phyloP scores from a whole-genome alignment of 2,329 filamentous ascomycete genomes.

The Pyricularia sp. region DNA sequence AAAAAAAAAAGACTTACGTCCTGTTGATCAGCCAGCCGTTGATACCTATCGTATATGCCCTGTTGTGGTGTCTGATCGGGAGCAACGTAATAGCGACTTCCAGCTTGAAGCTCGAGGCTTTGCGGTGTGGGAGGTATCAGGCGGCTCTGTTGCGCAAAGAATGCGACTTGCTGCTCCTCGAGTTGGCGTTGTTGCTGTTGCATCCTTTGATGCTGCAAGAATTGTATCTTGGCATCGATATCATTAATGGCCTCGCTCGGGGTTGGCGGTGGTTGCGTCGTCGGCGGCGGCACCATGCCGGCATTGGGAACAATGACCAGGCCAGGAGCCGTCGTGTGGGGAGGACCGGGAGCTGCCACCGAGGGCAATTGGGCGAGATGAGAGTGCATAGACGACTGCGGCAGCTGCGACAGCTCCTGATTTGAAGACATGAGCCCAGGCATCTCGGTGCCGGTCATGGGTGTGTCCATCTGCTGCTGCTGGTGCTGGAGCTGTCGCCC shows the following conservation, averaged over 20 bases:
- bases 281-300: conserved; percentile 34
- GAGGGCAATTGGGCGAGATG: background rate
- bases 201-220: conserved; percentile 49
- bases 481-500: conserved; percentile 11
- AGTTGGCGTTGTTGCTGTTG: conserved; percentile 47
- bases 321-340: conserved; percentile 9
- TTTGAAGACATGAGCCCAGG: conserved; percentile 19
- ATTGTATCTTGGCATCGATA: conserved; percentile 54
- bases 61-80: conserved; percentile 37
- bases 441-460: conserved; percentile 33
- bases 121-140: conserved; percentile 69
- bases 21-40: conserved; percentile 55
- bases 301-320: conserved; percentile 9
- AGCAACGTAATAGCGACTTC: conserved; percentile 45
- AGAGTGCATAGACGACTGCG: background rate
- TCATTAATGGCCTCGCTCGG: conserved; percentile 41
- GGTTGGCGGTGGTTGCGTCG: conserved; percentile 22
- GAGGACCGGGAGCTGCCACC: background rate
- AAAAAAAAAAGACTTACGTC: conserved; percentile 33
- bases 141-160: conserved; percentile 37
- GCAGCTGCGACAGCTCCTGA: background rate
- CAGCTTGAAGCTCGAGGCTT: conserved; percentile 62
- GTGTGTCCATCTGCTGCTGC: conserved; percentile 31
- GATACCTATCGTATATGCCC: conserved; percentile 53
- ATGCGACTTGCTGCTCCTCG: conserved; percentile 44